phyloP scores from a whole-genome alignment of 2,329 filamentous ascomycete species.

The Sordariomycetes sp. region DNA sequence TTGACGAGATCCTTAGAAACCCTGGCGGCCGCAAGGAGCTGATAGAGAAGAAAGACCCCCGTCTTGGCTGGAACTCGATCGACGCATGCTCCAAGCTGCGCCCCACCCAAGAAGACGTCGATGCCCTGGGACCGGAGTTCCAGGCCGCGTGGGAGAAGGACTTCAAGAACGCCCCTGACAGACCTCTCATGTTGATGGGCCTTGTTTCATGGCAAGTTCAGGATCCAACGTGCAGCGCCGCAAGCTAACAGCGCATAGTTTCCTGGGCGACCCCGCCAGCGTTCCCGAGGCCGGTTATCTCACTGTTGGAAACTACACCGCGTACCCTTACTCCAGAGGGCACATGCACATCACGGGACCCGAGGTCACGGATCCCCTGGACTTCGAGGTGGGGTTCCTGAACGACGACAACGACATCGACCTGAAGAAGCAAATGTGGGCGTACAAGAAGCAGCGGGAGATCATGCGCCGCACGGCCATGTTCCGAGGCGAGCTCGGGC shows the following conservation, averaged over 20 bases:
- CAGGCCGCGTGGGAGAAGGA: conserved; percentile 44
- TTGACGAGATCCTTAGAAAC: conserved; percentile 45
- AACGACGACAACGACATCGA: conserved; percentile 35
- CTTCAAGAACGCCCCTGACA: conserved; percentile 31
- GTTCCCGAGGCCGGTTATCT: conserved; percentile 37
- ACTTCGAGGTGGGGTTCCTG: conserved; percentile 46
- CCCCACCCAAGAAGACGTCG: conserved; percentile 41
- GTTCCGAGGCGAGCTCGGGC: conserved; percentile 35
- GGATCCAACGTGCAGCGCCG: conserved; percentile 39
- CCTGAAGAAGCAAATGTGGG: conserved; percentile 49
- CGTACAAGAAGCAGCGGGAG: conserved; percentile 54
- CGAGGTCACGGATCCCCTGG: conserved; percentile 29
- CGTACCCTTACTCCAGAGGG: conserved; percentile 53
- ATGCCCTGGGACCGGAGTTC: conserved; percentile 42
- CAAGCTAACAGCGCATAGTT: conserved; percentile 20
- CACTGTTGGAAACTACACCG: conserved; percentile 40
- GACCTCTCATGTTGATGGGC: conserved; percentile 37
- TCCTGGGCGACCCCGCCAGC: conserved; percentile 29
- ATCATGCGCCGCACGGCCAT: conserved; percentile 44
- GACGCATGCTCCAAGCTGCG: conserved; percentile 49
- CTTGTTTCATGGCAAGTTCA: conserved; percentile 30
- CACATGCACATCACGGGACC: conserved; percentile 47
- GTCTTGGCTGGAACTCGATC: conserved; percentile 46
- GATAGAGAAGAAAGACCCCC: conserved; percentile 29
- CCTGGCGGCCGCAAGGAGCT: conserved; percentile 29